A percentile compares a stretch with the other conserved stretches of the same genome.
These are phyloP conservation scores for Candida boleticola DNA, from an alignment of 805 yeast genomes.

Conservation along the genomic window DNA sequence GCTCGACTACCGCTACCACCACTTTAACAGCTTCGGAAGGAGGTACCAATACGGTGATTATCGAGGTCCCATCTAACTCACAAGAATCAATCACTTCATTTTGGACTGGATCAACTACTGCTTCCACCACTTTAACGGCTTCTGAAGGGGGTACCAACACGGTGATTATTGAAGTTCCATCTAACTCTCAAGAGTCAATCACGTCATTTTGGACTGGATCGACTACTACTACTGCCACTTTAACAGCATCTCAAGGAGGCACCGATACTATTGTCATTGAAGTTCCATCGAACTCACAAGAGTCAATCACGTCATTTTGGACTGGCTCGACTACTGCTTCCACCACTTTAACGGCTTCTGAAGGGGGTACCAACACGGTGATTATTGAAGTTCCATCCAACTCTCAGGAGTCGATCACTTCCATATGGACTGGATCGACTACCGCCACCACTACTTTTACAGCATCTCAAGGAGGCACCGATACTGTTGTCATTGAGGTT, in stretches of 20 bases:
- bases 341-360: neutral
- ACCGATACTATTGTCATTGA: slow-evolving; percentile 8
- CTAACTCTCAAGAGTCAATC: neutral
- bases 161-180: neutral
- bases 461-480: slow-evolving; percentile 1
- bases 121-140: neutral
- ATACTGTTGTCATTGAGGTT: slow-evolving; percentile 2
- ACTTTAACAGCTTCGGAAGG: slow-evolving; percentile 7
- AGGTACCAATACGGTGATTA: slow-evolving; percentile 9
- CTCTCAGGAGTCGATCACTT: neutral
- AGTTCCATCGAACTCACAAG: slow-evolving; percentile 6
- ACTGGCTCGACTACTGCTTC: neutral
- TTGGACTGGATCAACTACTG: slow-evolving; percentile 8
- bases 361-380: slow-evolving; percentile 1
- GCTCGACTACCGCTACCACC: slow-evolving; percentile 6
- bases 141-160: neutral
- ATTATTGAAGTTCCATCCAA: neutral
- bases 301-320: slow-evolving; percentile 1
- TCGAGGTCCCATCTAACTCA: slow-evolving; percentile 10
- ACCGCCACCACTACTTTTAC: neutral
- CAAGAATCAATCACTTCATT: slow-evolving; percentile 2
- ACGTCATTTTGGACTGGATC: slow-evolving; percentile 7
- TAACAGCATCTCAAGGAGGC: neutral
- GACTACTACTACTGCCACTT: neutral
- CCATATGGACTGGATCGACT: neutral